Evolutionary conservation across 164 flowering plant genomes (phyloP).

Genomic region (Warburgia ugandensis): DNA sequence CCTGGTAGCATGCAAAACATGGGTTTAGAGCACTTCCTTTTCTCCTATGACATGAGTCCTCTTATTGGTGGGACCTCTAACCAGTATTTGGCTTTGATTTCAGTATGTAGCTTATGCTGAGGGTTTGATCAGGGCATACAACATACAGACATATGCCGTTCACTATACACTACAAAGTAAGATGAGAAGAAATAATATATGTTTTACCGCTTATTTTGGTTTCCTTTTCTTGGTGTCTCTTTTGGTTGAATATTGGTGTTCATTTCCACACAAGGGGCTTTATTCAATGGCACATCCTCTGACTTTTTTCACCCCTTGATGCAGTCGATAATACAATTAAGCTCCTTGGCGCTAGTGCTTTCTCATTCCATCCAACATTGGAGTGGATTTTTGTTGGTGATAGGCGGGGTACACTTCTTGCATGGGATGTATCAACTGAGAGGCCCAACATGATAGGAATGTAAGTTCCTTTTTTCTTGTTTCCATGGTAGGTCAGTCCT

Average conservation of each 20-base stretch:
- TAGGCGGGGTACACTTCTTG: conserved; percentile 89
- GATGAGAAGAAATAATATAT: too few species aligned
- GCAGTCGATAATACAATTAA: conserved; percentile 90
- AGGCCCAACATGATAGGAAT: conserved; percentile 97
- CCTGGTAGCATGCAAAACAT: conserved; percentile 48
- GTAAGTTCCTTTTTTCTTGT: conserved; percentile 44
- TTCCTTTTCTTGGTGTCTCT: too few species aligned
- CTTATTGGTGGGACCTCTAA: conserved; percentile 2
- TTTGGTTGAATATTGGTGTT: too few species aligned
- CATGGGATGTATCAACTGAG: conserved; percentile 99
- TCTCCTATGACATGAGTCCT: too few species aligned
- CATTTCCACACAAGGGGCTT: too few species aligned
- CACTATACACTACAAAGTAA: conserved; percentile 91
- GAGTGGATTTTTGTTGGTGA: conserved; percentile 99
- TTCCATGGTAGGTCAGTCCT: background rate
- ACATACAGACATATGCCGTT: conserved; percentile 92
- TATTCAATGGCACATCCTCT: too few species aligned
- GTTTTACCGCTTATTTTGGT: background rate
- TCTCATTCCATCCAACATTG: conserved; percentile 92
- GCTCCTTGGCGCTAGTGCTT: conserved; percentile 92
- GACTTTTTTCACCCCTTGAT: background rate
- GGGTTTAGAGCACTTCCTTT: too few species aligned
- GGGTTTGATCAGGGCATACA: conserved; percentile 93
- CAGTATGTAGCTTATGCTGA: conserved; percentile 99
- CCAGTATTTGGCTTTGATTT: conserved; percentile 10